Base-by-base conservation (phyloP, 148 eudicot species). In the Tetragonia tetragonoides region DNA sequence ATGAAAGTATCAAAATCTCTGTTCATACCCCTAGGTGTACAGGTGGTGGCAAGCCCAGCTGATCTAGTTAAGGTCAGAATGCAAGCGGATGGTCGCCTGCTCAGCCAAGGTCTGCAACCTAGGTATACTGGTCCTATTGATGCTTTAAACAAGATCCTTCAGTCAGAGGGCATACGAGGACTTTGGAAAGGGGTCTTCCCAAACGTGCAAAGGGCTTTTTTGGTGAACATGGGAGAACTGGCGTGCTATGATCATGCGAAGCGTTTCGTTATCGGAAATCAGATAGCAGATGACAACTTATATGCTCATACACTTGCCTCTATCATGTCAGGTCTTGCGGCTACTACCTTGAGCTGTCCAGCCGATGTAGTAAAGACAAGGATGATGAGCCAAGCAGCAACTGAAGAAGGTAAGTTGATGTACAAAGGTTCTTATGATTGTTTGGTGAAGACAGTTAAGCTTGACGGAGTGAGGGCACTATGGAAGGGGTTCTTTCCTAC, bases 401-500 rank as follows among this genome's bases (percentile, higher is more conserved):
- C 59, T 38, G 78, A 83, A 23, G 83, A 85, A 61, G 87, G 87
- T 15, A 77, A 82, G 46, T 38, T 84, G 51, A 85, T 84, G 77
- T 92, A 90, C 79, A 83, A 59, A 76, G 92, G 84, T 74, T 90
- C 97, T 16, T 90, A 71, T 82, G 92, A 94, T 75, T 94, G 98
- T 84, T 83, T 94, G 81, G 89, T 83, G 83, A 92, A 94, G 83
- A 94, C 95, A 18, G 85, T 89, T 49, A 92, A 66, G 74, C 37
- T 85, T 76, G 95, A 90, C 81, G 97, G 97, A 34, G 76, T 82
- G 3, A 83, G 85, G 68, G 94, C 98, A 16, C 79, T 94, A 76
- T 94, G 93, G 93, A 94, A 89, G 81, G 98, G 97, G 41, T 94
- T 94, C 74, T 84, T 94, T 72, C 98, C 98, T 42, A 94, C 98